Evolutionary conservation across 2,329 filamentous ascomycete species (phyloP).

Genomic region (Sclerotinia glacialis): DNA sequence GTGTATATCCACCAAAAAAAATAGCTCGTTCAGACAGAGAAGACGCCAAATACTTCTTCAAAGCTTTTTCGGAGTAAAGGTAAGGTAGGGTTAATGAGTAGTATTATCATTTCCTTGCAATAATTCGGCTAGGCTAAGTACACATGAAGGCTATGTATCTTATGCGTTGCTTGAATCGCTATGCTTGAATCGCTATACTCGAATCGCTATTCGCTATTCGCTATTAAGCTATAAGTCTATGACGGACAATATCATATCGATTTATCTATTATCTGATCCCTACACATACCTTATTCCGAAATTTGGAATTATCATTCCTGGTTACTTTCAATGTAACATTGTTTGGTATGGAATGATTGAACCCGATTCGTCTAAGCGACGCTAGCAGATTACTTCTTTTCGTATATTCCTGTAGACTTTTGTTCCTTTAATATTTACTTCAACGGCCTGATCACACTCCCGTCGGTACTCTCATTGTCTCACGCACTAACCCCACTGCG

Average conservation of each 20-base stretch:
- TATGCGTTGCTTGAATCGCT: slow-evolving; percentile 10
- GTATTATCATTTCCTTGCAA: background rate
- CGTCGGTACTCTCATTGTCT: slow-evolving; percentile 9
- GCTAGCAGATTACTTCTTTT: slow-evolving; percentile 13
- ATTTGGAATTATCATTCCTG: slow-evolving; percentile 6
- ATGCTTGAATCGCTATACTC: slow-evolving; percentile 9
- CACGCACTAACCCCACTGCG: slow-evolving; percentile 7
- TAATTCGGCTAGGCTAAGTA: background rate
- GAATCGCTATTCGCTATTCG: too few species aligned
- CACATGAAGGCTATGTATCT: background rate
- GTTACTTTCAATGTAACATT: slow-evolving; percentile 9
- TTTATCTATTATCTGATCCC: slow-evolving; percentile 1
- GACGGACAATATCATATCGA: slow-evolving; percentile 7
- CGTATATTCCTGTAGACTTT: slow-evolving; percentile 8
- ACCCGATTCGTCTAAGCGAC: slow-evolving; percentile 8
- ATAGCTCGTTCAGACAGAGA: background rate
- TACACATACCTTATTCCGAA: slow-evolving; percentile 18
- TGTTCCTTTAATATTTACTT: slow-evolving; percentile 12
- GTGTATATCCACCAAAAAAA: slow-evolving; percentile 15
- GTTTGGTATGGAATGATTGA: slow-evolving; percentile 6
- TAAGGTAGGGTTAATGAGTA: background rate
- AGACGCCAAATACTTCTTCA: background rate
- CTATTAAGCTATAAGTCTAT: slow-evolving; percentile 1
- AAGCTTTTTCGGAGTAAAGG: background rate
- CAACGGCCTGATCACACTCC: slow-evolving; percentile 21